Base-by-base conservation (phyloP, 106 monocot species). In the Narthecium ossifragum region DNA sequence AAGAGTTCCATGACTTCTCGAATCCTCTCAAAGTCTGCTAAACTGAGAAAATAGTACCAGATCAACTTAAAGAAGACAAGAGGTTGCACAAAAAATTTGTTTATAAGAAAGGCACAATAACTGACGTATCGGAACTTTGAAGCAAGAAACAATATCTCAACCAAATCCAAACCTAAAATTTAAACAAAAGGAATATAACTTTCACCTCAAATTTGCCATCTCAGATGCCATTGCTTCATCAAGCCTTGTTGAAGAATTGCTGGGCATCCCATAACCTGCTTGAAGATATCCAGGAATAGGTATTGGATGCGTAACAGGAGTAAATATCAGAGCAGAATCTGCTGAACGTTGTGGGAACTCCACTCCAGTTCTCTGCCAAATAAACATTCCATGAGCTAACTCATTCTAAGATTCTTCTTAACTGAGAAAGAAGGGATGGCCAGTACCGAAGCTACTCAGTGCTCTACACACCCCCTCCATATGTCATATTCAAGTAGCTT, bases 201-300 rank as follows among this genome's bases (percentile, higher is more conserved):
- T 6, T 22, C 31, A 85, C 93, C 93, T 85, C 60, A 93, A 61
- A 61, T 77, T 74, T 51, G 70, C 65, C 58, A 68, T 75, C 30
- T 93, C 85, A 28, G 88, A 77, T 66, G 80, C 74, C 85, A 85
- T 88, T 68, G 88, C 88, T 65, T 89, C 88, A 61, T 93, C 85
- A 73, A 89, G 79, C 29, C 79, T 79, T 34, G 69, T 30, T 27
- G 82, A 55, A 60, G 81, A 69, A 71, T 70, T 74, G 31, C 49
- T 76, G 15, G 88, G 77, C 78, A 77, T 74, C 47, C 82, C 85
- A 68, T 79, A 72, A 53, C 64, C 63, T 33, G 54, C 24, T 60
- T 72, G 64, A 61, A 64, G 83, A 70, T 39, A 37, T 29, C 33
- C 59, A 31, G 59, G 26, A 31, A 26, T 65, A 15, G 70, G 46